Base-by-base conservation (phyloP, 768 basidiomycete genomes). In the Pleurotus cornucopiae region DNA sequence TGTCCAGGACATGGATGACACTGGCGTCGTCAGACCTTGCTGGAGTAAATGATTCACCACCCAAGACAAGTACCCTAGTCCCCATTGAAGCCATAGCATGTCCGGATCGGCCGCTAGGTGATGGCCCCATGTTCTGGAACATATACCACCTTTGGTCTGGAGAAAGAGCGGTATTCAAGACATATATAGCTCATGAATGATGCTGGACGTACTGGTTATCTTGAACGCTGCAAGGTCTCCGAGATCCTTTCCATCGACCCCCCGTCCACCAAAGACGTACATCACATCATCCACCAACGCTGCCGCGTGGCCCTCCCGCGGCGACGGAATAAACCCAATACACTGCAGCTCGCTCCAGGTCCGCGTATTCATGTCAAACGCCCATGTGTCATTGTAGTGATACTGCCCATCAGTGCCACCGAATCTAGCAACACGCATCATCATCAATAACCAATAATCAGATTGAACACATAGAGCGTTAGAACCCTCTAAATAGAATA, bases 51-150 rank as follows among this genome's bases (percentile, higher is more conserved):
- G 92, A 91, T 72, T 98, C 97, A 14, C 97, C 97, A 41, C 97
- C 97, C 13, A 99, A 80, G 4, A 99, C 94, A 62, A 92, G 91
- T 4, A 99, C 90, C 59, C 87, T 83, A 47, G 86, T 81, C 26
- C 91, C 93, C 66, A 90, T 86, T 11, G 92, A 86, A 5, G 95
- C 93, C 94, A 99, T 96, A n/a, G 96, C 91, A 71, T 99, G 97
- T 1, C 97, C 97, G 6, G 93, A 95, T 49, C 97, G 82, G 2
- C 93, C 91, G 40, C 79, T 86, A 0, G 97, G 97, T 13, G 92
- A 83, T 14, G 96, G 96, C 0, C 97, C 97, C 97, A 99, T 99
- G 67, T 98, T 97, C 71, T 98, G 94, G 77, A 99, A 99, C 93
- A 95, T 98, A 73, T 95, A 99, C 97, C 97, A 99, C 63, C 97